phyloP scores from a whole-genome alignment of 202 grass and related monocot genomes.

The Panicum hallii region DNA sequence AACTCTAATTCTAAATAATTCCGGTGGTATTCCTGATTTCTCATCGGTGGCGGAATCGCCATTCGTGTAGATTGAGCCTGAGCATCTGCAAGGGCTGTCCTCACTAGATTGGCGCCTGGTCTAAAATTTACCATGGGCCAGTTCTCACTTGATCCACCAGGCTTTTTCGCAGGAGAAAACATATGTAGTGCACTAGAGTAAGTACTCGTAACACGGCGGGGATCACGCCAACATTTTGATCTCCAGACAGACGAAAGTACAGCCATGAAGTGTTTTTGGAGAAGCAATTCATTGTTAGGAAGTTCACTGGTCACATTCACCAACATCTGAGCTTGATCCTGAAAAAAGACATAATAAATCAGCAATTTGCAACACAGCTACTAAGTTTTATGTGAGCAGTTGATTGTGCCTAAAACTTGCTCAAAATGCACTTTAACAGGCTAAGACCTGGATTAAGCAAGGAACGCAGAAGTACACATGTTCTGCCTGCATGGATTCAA shows the following conservation, averaged over 20 bases:
- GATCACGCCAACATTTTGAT: slow-evolving; percentile 61
- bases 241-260: slow-evolving; percentile 98
- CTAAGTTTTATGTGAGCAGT: slow-evolving; percentile 19
- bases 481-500: background rate
- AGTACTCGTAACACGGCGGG: slow-evolving; percentile 33
- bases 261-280: slow-evolving; percentile 93
- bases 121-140: slow-evolving; percentile 59
- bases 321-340: slow-evolving; percentile 93
- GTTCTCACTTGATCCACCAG: slow-evolving; percentile 44
- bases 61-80: slow-evolving; percentile 52
- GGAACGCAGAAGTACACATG: background rate
- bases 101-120: slow-evolving; percentile 62
- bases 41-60: slow-evolving; percentile 39
- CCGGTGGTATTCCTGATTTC: slow-evolving; percentile 40
- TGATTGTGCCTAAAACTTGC: slow-evolving; percentile 3
- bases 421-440: background rate
- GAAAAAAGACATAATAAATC: slow-evolving; percentile 47
- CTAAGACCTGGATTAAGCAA: slow-evolving; percentile 31
- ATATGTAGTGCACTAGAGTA: slow-evolving; percentile 41
- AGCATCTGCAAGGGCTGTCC: slow-evolving; percentile 67
- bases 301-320: slow-evolving; percentile 84
- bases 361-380: slow-evolving; percentile 2
- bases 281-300: slow-evolving; percentile 88
- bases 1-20: slow-evolving; percentile 78
- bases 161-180: slow-evolving; percentile 37